Evolutionary conservation across 805 yeast species (phyloP), one percentile per base, ranked within the genome.

Genomic region (Phaffomyces thermotolerans): DNA sequence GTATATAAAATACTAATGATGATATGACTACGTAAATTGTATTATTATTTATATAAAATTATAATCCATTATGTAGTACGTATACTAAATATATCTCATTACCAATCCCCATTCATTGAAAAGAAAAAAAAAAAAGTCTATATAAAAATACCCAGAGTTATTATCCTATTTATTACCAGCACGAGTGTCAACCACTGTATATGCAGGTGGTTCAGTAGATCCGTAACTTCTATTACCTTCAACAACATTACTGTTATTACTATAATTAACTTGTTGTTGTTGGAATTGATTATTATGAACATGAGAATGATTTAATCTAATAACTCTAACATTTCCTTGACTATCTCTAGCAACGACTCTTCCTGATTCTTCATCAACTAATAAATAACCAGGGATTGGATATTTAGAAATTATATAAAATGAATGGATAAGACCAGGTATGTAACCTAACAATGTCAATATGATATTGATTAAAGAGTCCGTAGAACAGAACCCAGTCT

Each of bases 361-460:
- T 2, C 44, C 44, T 29, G 52, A 27, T 45, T 62, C 66, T 20
- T 52, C 63, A 39, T 60, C 62, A n/a, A 52, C 29, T 34, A 15
- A 55, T 47, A 18, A 52, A 50, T 34, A 60, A 23, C 63, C 65
- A 10, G 23, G 34, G 4, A 36, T 15, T 9, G 95, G 95, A 57
- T 83, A 83, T 53, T 76, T 70, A 43, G 87, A 78, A 44, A 86
- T 84, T 54, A 86, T 81, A 62, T 84, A 86, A 76, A 86, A 81
- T 34, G 82, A 67, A 56, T 86, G 95, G 47, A 86, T 62, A 32
- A 85, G 71, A 10, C 93, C 95, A 1, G 95, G 95, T 43, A 86
- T 57, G 58, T 72, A 80, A 2, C 95, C 93, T 36, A 86, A 68
- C 44, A 76, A 56, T 61, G 88, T 82, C 27, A 86, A 71, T 7